A percentile compares a stretch with the other conserved stretches of the same genome.
phyloP scores from a whole-genome alignment of 140 eudicot genomes.

The Ambrosia hybrid region DNA sequence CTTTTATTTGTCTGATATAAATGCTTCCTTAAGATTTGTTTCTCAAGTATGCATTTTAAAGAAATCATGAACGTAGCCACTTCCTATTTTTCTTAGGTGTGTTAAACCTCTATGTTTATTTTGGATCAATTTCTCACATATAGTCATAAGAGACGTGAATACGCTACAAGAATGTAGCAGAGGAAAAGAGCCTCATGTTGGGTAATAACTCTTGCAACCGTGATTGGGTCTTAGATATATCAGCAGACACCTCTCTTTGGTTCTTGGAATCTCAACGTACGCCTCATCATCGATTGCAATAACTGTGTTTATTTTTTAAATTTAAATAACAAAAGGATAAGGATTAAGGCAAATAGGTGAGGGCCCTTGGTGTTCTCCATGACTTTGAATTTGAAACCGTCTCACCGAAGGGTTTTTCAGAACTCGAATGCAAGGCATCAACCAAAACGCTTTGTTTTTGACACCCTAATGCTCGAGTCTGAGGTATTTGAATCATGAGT shows the following conservation, averaged over 20 bases:
- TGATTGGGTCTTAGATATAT: not conserved
- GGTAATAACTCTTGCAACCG: not conserved
- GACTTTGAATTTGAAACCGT: too few species aligned
- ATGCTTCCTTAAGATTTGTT: not conserved
- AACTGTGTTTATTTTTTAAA: too few species aligned
- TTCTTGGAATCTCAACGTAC: not conserved
- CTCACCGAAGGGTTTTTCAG: too few species aligned
- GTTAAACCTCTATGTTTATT: not conserved
- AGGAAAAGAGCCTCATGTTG: not conserved
- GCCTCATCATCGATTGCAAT: not conserved
- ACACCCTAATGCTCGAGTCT: not conserved
- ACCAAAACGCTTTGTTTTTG: not conserved
- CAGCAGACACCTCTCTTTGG: not conserved
- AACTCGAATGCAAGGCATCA: not conserved
- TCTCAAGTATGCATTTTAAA: not conserved
- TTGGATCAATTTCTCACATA: not conserved
- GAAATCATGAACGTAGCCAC: too few species aligned
- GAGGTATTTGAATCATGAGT: not conserved
- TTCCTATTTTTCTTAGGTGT: not conserved
- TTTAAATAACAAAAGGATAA: too few species aligned
- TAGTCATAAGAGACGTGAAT: not conserved
- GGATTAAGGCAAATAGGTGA: too few species aligned
- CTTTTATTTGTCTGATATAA: not conserved
- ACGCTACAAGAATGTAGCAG: not conserved
- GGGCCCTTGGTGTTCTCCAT: too few species aligned